Conservation (phyloP, 1,139 yeast genomes). For the Debaryomyces nepalensis region DNA sequence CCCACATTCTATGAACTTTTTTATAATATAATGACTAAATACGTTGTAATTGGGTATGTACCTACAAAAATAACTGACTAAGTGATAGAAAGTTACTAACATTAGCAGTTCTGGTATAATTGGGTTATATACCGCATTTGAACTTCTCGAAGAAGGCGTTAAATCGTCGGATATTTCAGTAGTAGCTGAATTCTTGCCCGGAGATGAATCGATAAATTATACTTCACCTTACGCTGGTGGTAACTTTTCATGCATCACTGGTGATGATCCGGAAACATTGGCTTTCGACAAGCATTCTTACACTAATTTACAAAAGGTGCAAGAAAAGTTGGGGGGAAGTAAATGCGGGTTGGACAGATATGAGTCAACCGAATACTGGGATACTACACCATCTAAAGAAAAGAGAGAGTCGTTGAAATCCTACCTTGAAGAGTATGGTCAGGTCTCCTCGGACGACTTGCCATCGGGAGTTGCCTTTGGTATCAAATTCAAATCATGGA, state of each 20-base stretch:
- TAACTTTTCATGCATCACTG: slow-evolving; percentile 68
- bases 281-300: slow-evolving; percentile 61
- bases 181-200: slow-evolving; percentile 69
- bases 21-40: slow-evolving; percentile 27
- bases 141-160: slow-evolving; percentile 51
- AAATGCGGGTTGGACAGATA: slow-evolving; percentile 57
- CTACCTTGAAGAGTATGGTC: slow-evolving; percentile 50
- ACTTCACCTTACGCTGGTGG: slow-evolving; percentile 88
- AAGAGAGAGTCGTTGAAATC: slow-evolving; percentile 50
- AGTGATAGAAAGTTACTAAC: slow-evolving; percentile 15
- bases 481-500: slow-evolving; percentile 25
- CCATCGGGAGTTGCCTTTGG: slow-evolving; percentile 52
- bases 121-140: slow-evolving; percentile 68
- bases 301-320: slow-evolving; percentile 47
- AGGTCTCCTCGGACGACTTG: slow-evolving; percentile 35
- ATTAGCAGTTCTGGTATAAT: slow-evolving; percentile 64
- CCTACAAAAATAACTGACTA: slow-evolving; percentile 17
- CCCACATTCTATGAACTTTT: slow-evolving; percentile 12
- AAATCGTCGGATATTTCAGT: slow-evolving; percentile 55
- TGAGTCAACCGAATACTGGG: slow-evolving; percentile 62
- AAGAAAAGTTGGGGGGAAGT: slow-evolving; percentile 52
- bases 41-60: slow-evolving; percentile 38
- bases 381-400: slow-evolving; percentile 41
- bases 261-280: slow-evolving; percentile 55
- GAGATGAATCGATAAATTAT: slow-evolving; percentile 69